Conservation (phyloP, 2,329 filamentous ascomycete species). For the Gremmenia infestans region DNA sequence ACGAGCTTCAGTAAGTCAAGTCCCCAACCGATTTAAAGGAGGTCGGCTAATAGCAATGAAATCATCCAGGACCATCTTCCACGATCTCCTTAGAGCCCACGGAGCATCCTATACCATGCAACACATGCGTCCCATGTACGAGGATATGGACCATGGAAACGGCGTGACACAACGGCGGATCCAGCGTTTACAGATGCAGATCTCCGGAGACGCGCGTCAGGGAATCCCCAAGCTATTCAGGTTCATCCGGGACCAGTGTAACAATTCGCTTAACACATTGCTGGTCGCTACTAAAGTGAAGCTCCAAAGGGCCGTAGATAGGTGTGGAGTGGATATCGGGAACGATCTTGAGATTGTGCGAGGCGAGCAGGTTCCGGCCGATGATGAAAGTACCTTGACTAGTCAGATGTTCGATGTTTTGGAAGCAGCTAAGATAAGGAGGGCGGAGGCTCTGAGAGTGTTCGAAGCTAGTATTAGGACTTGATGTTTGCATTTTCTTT, state of each 20-base stretch:
- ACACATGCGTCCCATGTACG: constrained; percentile 11
- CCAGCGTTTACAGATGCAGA: constrained; percentile 1
- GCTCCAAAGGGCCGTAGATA: constrained; percentile 3
- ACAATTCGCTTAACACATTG: neutral
- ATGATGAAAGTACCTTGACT: constrained; percentile 1
- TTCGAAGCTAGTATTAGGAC: neutral
- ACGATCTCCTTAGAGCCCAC: constrained; percentile 11
- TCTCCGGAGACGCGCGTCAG: neutral
- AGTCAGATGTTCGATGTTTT: constrained; percentile 1
- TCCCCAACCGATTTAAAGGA: neutral
- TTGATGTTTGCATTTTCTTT: no score
- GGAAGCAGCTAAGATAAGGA: constrained; percentile 4
- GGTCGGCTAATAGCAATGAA: neutral
- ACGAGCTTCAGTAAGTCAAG: constrained; percentile 10
- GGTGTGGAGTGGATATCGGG: constrained; percentile 8
- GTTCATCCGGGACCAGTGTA: constrained; percentile 7
- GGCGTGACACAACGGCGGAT: constrained; percentile 1
- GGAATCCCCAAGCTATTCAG: constrained; percentile 7
- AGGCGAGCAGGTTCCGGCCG: constrained; percentile 3
- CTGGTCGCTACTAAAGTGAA: neutral
- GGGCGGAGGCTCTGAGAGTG: neutral
- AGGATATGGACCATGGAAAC: neutral
- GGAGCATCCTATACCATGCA: constrained; percentile 9
- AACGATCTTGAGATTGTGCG: constrained; percentile 10
- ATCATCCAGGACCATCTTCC: constrained; percentile 6